Conservation (phyloP, 2,329 filamentous ascomycete genomes). For the Byssochlamys sp. region DNA sequence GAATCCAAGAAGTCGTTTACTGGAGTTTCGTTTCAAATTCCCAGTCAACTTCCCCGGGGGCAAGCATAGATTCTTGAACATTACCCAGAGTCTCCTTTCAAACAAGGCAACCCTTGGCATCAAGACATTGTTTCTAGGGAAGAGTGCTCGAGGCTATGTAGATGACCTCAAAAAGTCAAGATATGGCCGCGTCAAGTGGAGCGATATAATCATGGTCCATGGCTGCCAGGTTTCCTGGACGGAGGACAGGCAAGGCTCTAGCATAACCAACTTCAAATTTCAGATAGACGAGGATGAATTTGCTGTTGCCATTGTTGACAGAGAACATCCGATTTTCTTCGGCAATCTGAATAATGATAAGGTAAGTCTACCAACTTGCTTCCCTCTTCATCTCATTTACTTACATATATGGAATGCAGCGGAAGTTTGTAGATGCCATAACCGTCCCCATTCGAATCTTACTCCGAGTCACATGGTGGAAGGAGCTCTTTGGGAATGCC, state of each 20-base stretch:
- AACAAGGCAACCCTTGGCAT: conserved; percentile 1
- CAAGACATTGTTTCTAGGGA: background rate
- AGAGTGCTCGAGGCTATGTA: background rate
- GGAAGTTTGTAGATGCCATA: background rate
- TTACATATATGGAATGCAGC: background rate
- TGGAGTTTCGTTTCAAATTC: background rate
- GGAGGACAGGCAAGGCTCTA: background rate
- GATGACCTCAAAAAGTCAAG: background rate
- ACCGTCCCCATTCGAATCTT: background rate
- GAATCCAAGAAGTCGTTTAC: background rate
- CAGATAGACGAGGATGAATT: background rate
- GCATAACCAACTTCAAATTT: conserved; percentile 2
- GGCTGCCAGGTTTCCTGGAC: conserved; percentile 3
- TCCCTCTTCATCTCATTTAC: background rate
- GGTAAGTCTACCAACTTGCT: background rate
- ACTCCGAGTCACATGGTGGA: background rate
- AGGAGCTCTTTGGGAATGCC: background rate
- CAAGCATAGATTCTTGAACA: background rate
- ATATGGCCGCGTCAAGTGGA: conserved; percentile 1
- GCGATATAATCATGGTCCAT: background rate
- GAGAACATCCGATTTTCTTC: background rate
- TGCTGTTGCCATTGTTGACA: conserved; percentile 1
- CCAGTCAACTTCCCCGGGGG: background rate
- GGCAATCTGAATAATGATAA: background rate
- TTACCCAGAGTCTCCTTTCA: background rate